A percentile compares a stretch with the other conserved stretches of the same genome.
These are phyloP conservation scores for Talaromyces proteolyticus DNA, from an alignment of 495 filamentous ascomycete species.

Conservation along the genomic window DNA sequence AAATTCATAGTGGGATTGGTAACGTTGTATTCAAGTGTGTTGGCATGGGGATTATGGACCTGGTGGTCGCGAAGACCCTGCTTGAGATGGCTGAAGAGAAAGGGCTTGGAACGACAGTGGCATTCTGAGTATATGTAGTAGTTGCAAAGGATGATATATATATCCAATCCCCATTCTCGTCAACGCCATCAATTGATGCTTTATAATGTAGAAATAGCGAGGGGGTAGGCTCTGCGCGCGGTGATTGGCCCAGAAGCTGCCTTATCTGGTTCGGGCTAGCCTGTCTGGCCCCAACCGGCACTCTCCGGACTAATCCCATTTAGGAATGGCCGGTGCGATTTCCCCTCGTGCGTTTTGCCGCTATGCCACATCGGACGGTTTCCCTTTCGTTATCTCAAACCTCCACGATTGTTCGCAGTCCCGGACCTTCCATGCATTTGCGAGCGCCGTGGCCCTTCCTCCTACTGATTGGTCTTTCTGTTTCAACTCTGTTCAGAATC, in stretches of 20 bases:
- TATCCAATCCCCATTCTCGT: not conserved
- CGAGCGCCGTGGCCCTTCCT: not conserved
- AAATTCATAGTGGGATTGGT: conserved; percentile 41
- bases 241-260: not conserved
- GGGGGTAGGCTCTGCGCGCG: no score
- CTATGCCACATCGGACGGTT: not conserved
- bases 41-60: conserved; percentile 43
- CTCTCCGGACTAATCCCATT: not conserved
- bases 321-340: not conserved
- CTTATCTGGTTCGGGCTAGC: not conserved
- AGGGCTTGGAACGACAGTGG: conserved; percentile 62
- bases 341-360: not conserved
- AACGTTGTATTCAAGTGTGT: conserved; percentile 61
- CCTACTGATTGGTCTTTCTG: not conserved
- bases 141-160: not conserved
- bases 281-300: not conserved
- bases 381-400: not conserved
- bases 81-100: conserved; percentile 64
- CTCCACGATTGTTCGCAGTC: not conserved
- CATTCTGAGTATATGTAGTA: conserved; percentile 13
- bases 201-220: no score
- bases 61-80: conserved; percentile 58
- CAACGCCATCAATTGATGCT: not conserved
- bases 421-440: not conserved
- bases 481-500: no score